These are phyloP conservation scores for Tritrichomonas musculus DNA, from an alignment of 208 protist genomes.

Conservation along the genomic window DNA sequence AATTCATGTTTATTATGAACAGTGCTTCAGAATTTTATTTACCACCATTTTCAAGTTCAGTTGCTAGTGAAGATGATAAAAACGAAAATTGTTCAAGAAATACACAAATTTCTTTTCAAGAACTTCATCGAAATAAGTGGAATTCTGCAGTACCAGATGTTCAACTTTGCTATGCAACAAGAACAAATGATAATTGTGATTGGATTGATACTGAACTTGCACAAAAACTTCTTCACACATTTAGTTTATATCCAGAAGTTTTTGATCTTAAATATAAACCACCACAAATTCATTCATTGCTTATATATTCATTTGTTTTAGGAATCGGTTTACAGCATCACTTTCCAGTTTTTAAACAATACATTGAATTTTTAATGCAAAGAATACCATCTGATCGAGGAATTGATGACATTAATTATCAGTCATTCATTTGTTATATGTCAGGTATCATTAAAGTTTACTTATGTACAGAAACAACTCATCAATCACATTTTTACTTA, in stretches of 20 bases:
- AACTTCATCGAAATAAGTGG: neutral
- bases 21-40: no score
- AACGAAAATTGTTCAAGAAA: no score
- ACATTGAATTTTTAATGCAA: neutral
- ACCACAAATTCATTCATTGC: neutral
- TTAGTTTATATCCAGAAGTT: neutral
- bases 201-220: conserved; percentile 13
- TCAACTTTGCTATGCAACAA: neutral
- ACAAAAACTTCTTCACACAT: neutral
- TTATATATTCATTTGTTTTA: neutral
- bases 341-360: neutral
- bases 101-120: neutral
- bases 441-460: neutral
- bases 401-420: neutral
- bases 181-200: neutral
- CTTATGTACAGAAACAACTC: neutral
- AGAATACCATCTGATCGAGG: neutral
- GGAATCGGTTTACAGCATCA: neutral
- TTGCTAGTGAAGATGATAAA: no score
- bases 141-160: neutral
- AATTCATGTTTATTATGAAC: no score
- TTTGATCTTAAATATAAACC: neutral
- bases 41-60: no score
- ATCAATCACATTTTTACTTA: neutral
- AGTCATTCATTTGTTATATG: neutral